Percentiles rank a stretch among this genome's conserved stretches.
Evolutionary conservation across 2,329 filamentous ascomycete genomes (phyloP).

Genomic region (Aspergillus carbonarius): DNA sequence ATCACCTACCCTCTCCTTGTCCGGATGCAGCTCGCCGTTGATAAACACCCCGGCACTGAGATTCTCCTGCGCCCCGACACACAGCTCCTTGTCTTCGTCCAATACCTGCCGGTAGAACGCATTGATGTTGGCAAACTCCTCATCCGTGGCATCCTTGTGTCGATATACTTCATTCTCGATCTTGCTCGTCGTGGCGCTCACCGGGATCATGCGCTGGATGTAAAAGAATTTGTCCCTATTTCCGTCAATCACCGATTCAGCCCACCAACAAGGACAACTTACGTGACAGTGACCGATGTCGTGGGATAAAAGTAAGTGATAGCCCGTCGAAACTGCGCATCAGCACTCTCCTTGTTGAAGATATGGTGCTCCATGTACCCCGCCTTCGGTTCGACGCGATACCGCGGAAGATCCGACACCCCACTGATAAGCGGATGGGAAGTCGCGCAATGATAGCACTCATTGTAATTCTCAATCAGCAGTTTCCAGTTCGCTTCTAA

Average conservation of each 20-base stretch:
- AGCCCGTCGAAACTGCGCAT: conserved; percentile 44
- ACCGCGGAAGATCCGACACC: conserved; percentile 56
- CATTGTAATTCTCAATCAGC: conserved; percentile 27
- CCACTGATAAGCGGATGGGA: conserved; percentile 25
- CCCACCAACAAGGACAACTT: conserved; percentile 11
- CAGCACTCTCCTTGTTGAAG: conserved; percentile 49
- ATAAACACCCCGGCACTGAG: conserved; percentile 60
- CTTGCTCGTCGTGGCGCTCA: conserved; percentile 49
- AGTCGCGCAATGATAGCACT: conserved; percentile 29
- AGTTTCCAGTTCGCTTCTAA: conserved; percentile 26
- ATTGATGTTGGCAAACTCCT: conserved; percentile 58
- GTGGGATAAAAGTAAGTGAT: conserved; percentile 34
- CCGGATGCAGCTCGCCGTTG: conserved; percentile 62
- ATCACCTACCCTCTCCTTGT: conserved; percentile 52
- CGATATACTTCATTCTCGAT: conserved; percentile 65
- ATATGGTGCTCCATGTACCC: conserved; percentile 53
- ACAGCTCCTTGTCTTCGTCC: conserved; percentile 63
- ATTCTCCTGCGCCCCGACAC: conserved; percentile 59
- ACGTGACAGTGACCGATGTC: conserved; percentile 33
- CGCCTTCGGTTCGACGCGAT: conserved; percentile 52
- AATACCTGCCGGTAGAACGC: conserved; percentile 63
- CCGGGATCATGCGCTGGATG: conserved; percentile 62
- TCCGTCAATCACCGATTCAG: neutral
- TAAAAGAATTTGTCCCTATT: conserved; percentile 57
- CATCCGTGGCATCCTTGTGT: conserved; percentile 57